phyloP scores from a whole-genome alignment of 108 stramenopile genomes.

The Fragilaria crotonensis region DNA sequence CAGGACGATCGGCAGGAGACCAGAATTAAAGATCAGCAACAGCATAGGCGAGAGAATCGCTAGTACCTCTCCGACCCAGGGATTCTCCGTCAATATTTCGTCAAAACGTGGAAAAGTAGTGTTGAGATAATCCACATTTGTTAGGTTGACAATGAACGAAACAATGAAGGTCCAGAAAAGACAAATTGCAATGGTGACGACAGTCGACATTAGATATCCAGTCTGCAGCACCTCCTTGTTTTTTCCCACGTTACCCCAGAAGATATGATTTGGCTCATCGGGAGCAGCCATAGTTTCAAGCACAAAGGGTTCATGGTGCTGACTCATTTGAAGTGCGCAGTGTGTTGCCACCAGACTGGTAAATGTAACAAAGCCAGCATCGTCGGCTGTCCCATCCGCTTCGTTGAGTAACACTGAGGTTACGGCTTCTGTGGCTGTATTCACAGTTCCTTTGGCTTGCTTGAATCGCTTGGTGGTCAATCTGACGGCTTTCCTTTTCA shows the following conservation, averaged over 20 bases:
- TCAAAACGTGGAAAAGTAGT: conserved; percentile 25
- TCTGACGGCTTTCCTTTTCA: not conserved
- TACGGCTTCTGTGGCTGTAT: not conserved
- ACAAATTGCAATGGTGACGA: conserved; percentile 20
- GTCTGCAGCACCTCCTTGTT: conserved; percentile 14
- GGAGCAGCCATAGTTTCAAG: conserved; percentile 7
- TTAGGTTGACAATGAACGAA: not conserved
- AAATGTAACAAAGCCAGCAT: conserved; percentile 22
- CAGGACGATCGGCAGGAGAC: conserved; percentile 19
- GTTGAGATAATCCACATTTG: conserved; percentile 4
- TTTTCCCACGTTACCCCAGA: conserved; percentile 34
- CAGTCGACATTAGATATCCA: conserved; percentile 23
- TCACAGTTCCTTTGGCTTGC: not conserved
- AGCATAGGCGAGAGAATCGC: conserved; percentile 28
- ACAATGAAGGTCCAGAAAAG: conserved; percentile 33
- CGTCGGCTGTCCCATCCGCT: conserved; percentile 16
- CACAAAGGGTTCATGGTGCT: conserved; percentile 18
- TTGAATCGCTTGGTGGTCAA: not conserved
- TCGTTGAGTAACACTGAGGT: conserved; percentile 1
- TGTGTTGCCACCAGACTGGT: conserved; percentile 13
- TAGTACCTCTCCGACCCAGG: conserved; percentile 40
- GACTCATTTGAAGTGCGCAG: conserved; percentile 26
- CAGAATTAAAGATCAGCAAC: conserved; percentile 15
- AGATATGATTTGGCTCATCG: conserved; percentile 12
- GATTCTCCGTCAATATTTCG: conserved; percentile 17